Evolutionary conservation across 2,329 filamentous ascomycete genomes (phyloP).

Genomic region (Cladosporium oxysporum): DNA sequence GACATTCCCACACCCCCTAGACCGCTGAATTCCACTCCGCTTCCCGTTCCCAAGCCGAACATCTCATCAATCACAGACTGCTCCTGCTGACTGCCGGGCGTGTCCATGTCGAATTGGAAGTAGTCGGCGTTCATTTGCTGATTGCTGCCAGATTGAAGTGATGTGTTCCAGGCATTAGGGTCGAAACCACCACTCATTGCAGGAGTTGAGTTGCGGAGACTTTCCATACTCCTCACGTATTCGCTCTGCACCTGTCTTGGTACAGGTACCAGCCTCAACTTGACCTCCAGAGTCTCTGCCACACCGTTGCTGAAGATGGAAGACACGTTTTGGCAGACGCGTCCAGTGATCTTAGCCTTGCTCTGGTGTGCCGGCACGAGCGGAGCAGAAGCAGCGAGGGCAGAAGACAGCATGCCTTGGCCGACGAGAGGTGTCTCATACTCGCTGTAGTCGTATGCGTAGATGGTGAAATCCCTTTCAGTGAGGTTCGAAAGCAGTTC

Average conservation of each 20-base stretch:
- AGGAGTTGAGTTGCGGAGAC: slow-evolving; percentile 60
- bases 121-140: slow-evolving; percentile 29
- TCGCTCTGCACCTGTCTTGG: slow-evolving; percentile 63
- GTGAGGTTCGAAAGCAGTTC: slow-evolving; percentile 75
- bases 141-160: slow-evolving; percentile 59
- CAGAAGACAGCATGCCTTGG: slow-evolving; percentile 90
- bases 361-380: slow-evolving; percentile 56
- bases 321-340: slow-evolving; percentile 82
- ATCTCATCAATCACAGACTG: slow-evolving; percentile 34
- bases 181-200: slow-evolving; percentile 64
- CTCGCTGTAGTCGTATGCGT: slow-evolving; percentile 95
- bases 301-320: slow-evolving; percentile 80
- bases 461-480: slow-evolving; percentile 84
- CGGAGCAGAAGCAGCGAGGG: slow-evolving; percentile 62
- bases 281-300: slow-evolving; percentile 90
- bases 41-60: slow-evolving; percentile 31
- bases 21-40: slow-evolving; percentile 25
- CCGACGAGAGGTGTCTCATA: slow-evolving; percentile 90
- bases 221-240: slow-evolving; percentile 62
- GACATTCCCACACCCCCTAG: slow-evolving; percentile 32
- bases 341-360: slow-evolving; percentile 78
- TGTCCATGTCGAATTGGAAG: slow-evolving; percentile 30
- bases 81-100: slow-evolving; percentile 26
- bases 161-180: slow-evolving; percentile 74
- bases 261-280: slow-evolving; percentile 79